These are phyloP conservation scores for Tetradesmus obliquus DNA, from an alignment of 139 green algal species.

Conservation along the genomic window DNA sequence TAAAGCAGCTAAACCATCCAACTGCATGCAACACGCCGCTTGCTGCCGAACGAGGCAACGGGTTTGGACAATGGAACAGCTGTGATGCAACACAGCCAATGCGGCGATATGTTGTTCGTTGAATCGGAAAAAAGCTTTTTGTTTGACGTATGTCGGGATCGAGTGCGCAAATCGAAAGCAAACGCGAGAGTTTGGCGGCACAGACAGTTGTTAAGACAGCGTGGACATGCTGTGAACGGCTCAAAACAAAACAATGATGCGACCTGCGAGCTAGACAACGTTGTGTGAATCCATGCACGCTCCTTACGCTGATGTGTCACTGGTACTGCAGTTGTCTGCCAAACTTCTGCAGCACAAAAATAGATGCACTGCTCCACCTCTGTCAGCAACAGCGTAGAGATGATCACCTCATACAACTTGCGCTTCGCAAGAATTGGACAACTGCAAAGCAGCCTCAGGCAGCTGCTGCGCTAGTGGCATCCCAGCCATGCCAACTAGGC, in stretches of 20 bases:
- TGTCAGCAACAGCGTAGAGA: no score
- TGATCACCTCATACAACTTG: no score
- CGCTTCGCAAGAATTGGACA: no score
- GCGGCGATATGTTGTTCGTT: background rate
- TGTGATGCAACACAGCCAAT: background rate
- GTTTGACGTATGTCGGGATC: background rate
- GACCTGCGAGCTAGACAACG: background rate
- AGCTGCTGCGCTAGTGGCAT: no score
- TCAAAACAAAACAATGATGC: background rate
- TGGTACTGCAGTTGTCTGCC: background rate
- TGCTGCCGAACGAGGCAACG: background rate
- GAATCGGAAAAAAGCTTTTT: background rate
- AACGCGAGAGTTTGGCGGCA: background rate
- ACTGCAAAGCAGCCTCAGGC: no score
- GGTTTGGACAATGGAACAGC: background rate
- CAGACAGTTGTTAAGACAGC: background rate
- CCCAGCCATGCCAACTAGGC: no score
- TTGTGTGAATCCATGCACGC: background rate
- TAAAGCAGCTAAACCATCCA: background rate
- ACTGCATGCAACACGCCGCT: background rate
- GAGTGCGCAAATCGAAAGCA: background rate
- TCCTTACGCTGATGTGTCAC: background rate
- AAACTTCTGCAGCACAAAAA: background rate
- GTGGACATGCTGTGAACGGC: background rate
- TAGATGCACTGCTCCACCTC: no score